These are phyloP conservation scores for Ophiostoma fasciatum DNA, from an alignment of 2,329 filamentous ascomycete species.

Conservation along the genomic window DNA sequence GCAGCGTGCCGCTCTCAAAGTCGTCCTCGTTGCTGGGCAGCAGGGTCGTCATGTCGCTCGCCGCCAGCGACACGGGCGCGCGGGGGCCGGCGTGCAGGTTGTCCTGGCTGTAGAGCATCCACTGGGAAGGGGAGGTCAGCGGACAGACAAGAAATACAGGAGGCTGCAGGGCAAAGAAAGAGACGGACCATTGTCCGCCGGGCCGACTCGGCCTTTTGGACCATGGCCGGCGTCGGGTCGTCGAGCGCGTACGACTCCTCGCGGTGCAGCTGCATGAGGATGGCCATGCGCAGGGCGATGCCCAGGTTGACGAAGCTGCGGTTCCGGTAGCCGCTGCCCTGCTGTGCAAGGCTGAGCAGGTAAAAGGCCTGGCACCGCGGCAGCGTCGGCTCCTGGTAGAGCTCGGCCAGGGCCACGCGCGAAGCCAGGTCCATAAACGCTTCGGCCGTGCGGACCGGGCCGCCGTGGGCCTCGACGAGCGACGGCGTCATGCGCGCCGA, in stretches of 20 bases:
- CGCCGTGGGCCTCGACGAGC: slow-evolving; percentile 32
- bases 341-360: slow-evolving; percentile 42
- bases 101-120: slow-evolving; percentile 45
- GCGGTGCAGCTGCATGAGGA: slow-evolving; percentile 37
- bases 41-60: slow-evolving; percentile 38
- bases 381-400: slow-evolving; percentile 37
- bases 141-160: too few species aligned
- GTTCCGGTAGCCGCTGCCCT: slow-evolving; percentile 38
- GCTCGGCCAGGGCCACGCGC: slow-evolving; percentile 29
- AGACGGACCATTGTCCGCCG: slow-evolving; percentile 35
- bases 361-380: slow-evolving; percentile 45
- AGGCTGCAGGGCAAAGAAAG: background rate
- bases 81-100: slow-evolving; percentile 38
- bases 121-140: slow-evolving; percentile 21
- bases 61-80: slow-evolving; percentile 34
- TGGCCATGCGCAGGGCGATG: slow-evolving; percentile 40
- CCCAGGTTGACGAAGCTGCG: slow-evolving; percentile 43
- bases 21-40: slow-evolving; percentile 38
- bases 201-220: slow-evolving; percentile 39
- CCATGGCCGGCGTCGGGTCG: slow-evolving; percentile 27
- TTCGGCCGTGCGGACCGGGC: slow-evolving; percentile 35
- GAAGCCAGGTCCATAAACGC: slow-evolving; percentile 38
- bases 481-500: slow-evolving; percentile 38
- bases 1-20: slow-evolving; percentile 32
- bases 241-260: slow-evolving; percentile 36